phyloP scores from a whole-genome alignment of 2,329 filamentous ascomycete genomes.

The Neopestalotiopsis sp. region DNA sequence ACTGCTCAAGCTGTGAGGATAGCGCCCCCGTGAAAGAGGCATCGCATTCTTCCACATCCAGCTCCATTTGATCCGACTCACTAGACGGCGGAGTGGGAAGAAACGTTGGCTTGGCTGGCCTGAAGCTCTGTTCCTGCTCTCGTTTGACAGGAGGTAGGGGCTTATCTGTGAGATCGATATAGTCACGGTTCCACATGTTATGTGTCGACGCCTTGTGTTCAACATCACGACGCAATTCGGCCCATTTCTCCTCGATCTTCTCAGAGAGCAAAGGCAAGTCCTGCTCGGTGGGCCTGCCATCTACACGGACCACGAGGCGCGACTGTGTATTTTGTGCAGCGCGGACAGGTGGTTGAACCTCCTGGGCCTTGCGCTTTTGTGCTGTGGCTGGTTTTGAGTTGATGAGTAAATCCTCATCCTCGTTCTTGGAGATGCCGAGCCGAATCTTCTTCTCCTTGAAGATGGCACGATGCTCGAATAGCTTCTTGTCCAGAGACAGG shows the following conservation, averaged over 20 bases:
- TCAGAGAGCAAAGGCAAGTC: constrained; percentile 81
- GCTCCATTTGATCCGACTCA: constrained; percentile 60
- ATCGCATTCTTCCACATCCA: constrained; percentile 49
- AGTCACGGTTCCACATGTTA: constrained; percentile 87
- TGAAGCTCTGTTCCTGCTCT: constrained; percentile 67
- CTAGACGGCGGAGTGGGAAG: constrained; percentile 68
- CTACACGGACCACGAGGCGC: constrained; percentile 71
- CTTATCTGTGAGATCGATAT: constrained; percentile 84
- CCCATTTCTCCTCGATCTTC: constrained; percentile 79
- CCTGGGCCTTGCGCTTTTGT: constrained; percentile 60
- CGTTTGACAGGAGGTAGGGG: constrained; percentile 82
- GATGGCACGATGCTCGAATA: constrained; percentile 82
- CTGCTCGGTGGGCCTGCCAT: constrained; percentile 71
- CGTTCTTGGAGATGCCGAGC: constrained; percentile 79
- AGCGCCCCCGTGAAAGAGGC: constrained; percentile 33
- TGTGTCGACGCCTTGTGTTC: constrained; percentile 88
- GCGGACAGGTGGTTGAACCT: constrained; percentile 63
- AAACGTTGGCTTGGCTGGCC: constrained; percentile 74
- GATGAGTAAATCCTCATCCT: constrained; percentile 88
- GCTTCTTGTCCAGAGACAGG: constrained; percentile 72
- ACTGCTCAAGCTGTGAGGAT: constrained; percentile 47
- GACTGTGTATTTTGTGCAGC: constrained; percentile 66
- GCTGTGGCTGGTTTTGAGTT: constrained; percentile 86
- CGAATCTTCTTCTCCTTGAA: constrained; percentile 89
- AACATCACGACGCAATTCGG: constrained; percentile 80